Conservation (phyloP, 2,329 filamentous ascomycete genomes). For the Ophiostoma sp. region DNA sequence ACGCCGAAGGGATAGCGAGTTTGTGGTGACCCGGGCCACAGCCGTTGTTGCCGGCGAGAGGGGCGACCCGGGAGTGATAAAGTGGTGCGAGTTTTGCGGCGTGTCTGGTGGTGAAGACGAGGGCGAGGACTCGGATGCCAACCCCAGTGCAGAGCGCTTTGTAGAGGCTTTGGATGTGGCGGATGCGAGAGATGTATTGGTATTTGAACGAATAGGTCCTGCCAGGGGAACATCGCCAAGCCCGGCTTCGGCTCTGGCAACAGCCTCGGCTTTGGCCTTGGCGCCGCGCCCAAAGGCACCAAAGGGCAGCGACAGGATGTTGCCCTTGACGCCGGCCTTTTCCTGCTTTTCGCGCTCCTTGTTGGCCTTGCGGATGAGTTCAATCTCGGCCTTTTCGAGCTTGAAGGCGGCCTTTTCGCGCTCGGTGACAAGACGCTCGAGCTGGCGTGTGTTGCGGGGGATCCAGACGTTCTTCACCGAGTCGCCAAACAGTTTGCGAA, state of each 20-base stretch:
- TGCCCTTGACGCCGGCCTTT: slow-evolving; percentile 23
- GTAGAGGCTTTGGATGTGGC: not conserved
- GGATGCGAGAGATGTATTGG: slow-evolving; percentile 16
- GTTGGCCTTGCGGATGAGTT: slow-evolving; percentile 70
- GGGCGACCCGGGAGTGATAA: not conserved
- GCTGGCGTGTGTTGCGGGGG: slow-evolving; percentile 62
- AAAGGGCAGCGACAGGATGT: slow-evolving; percentile 19
- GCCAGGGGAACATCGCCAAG: not conserved
- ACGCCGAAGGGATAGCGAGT: slow-evolving; percentile 6
- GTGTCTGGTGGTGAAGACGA: not conserved
- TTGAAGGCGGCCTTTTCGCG: slow-evolving; percentile 70
- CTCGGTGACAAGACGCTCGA: slow-evolving; percentile 73
- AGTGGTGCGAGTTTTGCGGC: not conserved
- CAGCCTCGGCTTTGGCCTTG: not conserved
- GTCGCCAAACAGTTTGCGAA: slow-evolving; percentile 71
- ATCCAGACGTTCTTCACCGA: slow-evolving; percentile 82
- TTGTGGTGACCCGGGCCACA: not conserved
- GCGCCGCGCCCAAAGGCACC: not conserved
- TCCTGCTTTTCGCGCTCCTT: slow-evolving; percentile 50
- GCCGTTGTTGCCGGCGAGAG: slow-evolving; percentile 5
- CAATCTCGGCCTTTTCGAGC: slow-evolving; percentile 77
- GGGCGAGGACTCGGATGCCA: not conserved
- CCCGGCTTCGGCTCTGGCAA: not conserved
- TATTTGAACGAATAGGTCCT: not conserved
- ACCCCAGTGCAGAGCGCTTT: not conserved